These are phyloP conservation scores for Dioscorea cayenensis DNA, from an alignment of 116 monocot species.

Conservation along the genomic window DNA sequence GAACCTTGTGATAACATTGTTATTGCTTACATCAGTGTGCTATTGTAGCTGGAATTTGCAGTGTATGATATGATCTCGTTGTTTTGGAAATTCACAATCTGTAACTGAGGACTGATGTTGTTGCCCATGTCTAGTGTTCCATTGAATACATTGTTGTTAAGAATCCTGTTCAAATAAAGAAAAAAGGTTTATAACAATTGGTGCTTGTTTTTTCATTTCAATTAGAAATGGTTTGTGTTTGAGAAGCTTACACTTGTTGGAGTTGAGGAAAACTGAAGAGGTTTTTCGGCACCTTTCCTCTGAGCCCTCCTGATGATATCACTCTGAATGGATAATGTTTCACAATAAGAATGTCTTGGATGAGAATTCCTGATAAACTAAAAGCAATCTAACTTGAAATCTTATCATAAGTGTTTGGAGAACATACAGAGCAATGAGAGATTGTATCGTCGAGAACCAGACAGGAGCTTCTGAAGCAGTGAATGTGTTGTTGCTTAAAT, in stretches of 20 bases:
- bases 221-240: neutral
- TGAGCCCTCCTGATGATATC: slow-evolving; percentile 52
- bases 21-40: slow-evolving; percentile 45
- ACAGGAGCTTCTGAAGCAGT: slow-evolving; percentile 50
- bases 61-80: slow-evolving; percentile 29
- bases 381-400: neutral
- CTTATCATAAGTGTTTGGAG: neutral
- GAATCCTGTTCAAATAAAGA: slow-evolving; percentile 33
- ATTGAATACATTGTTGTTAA: slow-evolving; percentile 54
- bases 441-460: slow-evolving; percentile 54
- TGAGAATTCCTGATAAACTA: neutral
- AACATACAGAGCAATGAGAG: slow-evolving; percentile 68
- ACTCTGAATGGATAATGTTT: slow-evolving; percentile 26
- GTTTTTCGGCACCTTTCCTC: slow-evolving; percentile 45
- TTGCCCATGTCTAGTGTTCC: slow-evolving; percentile 58
- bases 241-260: slow-evolving; percentile 71
- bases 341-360: neutral
- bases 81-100: slow-evolving; percentile 49
- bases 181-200: neutral
- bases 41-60: slow-evolving; percentile 12
- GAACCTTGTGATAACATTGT: neutral
- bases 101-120: slow-evolving; percentile 42
- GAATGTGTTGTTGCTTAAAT: slow-evolving; percentile 89
- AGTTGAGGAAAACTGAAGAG: slow-evolving; percentile 60
- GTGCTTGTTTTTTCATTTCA: neutral